Evolutionary conservation across 148 eudicot species (phyloP).

Genomic region (Rheum nobile): DNA sequence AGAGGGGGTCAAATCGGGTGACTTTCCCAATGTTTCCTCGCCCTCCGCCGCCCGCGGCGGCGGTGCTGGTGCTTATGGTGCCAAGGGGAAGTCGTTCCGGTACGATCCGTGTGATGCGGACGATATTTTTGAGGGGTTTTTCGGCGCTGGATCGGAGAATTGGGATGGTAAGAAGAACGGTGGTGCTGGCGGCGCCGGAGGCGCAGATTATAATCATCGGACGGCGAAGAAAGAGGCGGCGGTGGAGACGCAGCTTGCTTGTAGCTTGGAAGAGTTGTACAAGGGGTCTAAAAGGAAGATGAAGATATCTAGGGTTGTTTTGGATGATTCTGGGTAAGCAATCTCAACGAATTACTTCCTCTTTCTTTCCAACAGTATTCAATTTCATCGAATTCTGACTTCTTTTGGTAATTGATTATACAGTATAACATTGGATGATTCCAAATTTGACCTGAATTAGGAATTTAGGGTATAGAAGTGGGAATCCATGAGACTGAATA

Average conservation of each 20-base stretch:
- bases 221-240: constrained; percentile 17
- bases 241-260: constrained; percentile 60
- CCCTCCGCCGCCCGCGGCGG: constrained; percentile 12
- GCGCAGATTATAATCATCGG: too few relatives aligned
- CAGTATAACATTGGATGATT: neutral
- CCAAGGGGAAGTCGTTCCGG: constrained; percentile 12
- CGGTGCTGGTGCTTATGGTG: neutral
- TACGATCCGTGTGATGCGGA: constrained; percentile 23
- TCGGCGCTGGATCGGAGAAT: constrained; percentile 22
- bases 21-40: constrained; percentile 16
- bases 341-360: neutral
- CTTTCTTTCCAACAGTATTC: neutral
- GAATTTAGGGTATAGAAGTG: too few relatives aligned
- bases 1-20: constrained; percentile 34
- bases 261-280: constrained; percentile 47
- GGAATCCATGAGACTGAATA: too few relatives aligned
- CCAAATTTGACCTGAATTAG: too few relatives aligned
- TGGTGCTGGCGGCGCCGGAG: neutral
- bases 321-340: constrained; percentile 49
- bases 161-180: neutral
- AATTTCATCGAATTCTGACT: neutral
- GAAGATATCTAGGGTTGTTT: constrained; percentile 43
- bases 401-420: neutral
- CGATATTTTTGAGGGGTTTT: constrained; percentile 39
- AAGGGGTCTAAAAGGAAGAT: constrained; percentile 49